phyloP scores from a whole-genome alignment of 2,329 filamentous ascomycete genomes.

The Plectosphaerella plurivora region DNA sequence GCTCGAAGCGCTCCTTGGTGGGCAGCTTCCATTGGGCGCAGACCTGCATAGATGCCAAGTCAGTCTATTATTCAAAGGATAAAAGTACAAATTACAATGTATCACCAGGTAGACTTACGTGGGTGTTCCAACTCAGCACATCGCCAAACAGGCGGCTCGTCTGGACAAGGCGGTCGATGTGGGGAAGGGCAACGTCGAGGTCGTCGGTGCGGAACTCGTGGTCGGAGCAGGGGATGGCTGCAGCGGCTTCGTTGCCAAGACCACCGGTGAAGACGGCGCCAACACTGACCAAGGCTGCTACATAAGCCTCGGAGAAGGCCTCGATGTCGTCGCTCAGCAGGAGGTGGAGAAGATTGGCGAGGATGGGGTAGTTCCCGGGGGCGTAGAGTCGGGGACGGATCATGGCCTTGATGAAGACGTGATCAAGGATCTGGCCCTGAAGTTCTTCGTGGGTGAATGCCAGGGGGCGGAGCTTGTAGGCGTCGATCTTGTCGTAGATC shows the following conservation, averaged over 20 bases:
- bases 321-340: conserved; percentile 8
- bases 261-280: background rate
- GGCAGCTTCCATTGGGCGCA: conserved; percentile 4
- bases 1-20: conserved; percentile 3
- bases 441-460: conserved; percentile 3
- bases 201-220: background rate
- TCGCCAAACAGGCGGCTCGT: conserved; percentile 1
- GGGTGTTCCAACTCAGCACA: background rate
- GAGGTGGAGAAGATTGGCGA: conserved; percentile 9
- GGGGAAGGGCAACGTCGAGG: conserved; percentile 2
- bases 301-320: background rate
- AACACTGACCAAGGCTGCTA: background rate
- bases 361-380: conserved; percentile 11
- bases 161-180: background rate
- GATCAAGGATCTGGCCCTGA: conserved; percentile 17
- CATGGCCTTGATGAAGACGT: conserved; percentile 15
- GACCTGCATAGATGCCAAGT: background rate
- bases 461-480: conserved; percentile 20
- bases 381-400: conserved; percentile 15
- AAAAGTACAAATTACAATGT: too few relatives aligned
- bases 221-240: conserved; percentile 15
- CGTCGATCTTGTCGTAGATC: conserved; percentile 19
- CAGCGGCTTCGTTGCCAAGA: conserved; percentile 3
- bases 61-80: too few relatives aligned
- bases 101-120: background rate